These are phyloP conservation scores for Sclerotinia trifoliorum DNA, from an alignment of 2,329 filamentous ascomycete genomes.

Conservation along the genomic window DNA sequence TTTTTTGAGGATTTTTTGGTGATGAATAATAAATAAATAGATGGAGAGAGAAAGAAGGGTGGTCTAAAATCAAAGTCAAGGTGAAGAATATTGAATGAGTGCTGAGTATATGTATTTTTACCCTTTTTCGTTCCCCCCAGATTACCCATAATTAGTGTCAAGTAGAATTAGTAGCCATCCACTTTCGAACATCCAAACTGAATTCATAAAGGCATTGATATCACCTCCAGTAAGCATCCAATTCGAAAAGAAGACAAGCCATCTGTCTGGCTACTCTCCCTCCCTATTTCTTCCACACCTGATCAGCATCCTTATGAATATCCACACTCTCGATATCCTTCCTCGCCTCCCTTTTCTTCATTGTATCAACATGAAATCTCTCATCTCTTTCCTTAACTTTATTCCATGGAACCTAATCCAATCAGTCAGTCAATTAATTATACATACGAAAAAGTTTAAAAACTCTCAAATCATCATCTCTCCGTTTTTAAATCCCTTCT, in stretches of 20 bases:
- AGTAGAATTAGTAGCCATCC: neutral
- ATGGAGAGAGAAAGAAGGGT: neutral
- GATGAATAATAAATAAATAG: too few species aligned
- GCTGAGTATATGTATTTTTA: neutral
- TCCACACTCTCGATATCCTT: slow-evolving; percentile 54
- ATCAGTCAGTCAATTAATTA: neutral
- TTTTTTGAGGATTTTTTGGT: neutral
- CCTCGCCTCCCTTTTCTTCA: slow-evolving; percentile 53
- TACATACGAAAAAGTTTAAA: too few species aligned
- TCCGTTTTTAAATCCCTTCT: neutral
- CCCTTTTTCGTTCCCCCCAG: neutral
- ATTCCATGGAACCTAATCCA: slow-evolving; percentile 36
- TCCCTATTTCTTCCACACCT: slow-evolving; percentile 19
- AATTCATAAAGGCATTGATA: neutral
- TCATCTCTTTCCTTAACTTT: slow-evolving; percentile 50
- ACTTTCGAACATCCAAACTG: neutral
- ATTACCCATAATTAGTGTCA: neutral
- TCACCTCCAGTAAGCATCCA: neutral
- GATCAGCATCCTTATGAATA: slow-evolving; percentile 43
- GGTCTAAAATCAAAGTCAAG: neutral
- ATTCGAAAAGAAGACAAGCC: neutral
- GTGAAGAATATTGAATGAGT: neutral
- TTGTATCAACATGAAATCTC: slow-evolving; percentile 52
- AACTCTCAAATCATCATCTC: neutral
- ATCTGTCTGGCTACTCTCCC: too few species aligned